Base-by-base conservation (phyloP, 371 early-diverging fungal genomes). In the Circinella minor region DNA sequence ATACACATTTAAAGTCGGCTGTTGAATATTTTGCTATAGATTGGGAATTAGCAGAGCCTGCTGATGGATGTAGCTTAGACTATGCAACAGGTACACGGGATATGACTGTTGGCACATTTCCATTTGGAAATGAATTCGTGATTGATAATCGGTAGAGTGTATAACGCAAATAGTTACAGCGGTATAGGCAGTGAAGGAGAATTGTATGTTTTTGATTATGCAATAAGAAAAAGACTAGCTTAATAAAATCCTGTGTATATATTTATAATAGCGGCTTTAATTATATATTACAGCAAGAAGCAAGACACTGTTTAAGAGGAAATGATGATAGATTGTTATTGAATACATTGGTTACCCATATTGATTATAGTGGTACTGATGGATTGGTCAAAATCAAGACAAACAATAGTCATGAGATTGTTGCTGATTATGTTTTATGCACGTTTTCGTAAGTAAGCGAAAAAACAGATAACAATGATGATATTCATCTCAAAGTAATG, bases 21-120 rank as follows among this genome's bases (percentile, higher is more conserved):
- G 66, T 84, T 10, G 85, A 84, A 55, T 84, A 84, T 46, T 84
- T 81, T 66, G 78, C 74, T 46, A 71, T 82, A 3, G 81, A 84
- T 55, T 84, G 82, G 82, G 85, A 84, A 54, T 65, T 82, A 34
- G 79, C 81, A 47, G 85, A 84, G 47, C 84, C 83, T 10, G 70
- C 83, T 9, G 83, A 83, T 61, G 67, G 83, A 83, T 61, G 67
- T 81, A 20, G 72, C 78, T 66, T 83, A 10, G 84, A 83, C 47
- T 81, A 81, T 72, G 77, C 84, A 3, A 78, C 80, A 0, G 81
- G 81, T 4, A 78, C 77, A 0, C 71, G 67, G 4, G 80, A 80
- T 67, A 67, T 74, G 51, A 64, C 77, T 1, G 64, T 61, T 34
- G 82, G 78, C 3, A 66, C 72, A 15, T 82, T 77, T 66, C 80